Base-by-base conservation (phyloP, 2,329 filamentous ascomycete species). In the Scytalidium sp. region DNA sequence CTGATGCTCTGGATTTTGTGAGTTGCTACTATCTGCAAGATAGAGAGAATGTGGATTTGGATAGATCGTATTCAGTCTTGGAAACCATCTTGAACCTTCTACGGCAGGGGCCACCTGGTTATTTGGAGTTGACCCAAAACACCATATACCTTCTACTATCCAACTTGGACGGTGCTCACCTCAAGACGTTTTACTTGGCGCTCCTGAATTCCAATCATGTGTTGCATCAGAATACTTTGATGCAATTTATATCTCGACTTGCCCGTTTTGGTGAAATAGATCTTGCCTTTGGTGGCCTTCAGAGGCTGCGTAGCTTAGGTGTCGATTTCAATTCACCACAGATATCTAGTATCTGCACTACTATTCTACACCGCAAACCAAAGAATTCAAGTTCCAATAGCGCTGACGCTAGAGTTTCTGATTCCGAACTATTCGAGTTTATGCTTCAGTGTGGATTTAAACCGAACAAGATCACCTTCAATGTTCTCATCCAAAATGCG, bases 401-500 rank as follows among this genome's bases (percentile, higher is more conserved):
- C 5, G 5, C 13, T 4, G 17, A 36, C 13, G 69, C 72, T 4
- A 65, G 73, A 32, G 67, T 74, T n/a, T 71, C 75, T 19, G 78
- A 77, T 21, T 72, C 80, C 9, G 67, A 74, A 4, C 70, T 85
- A 4, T 77, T 85, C 19, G 70, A 79, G 46, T 65, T 70, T 8
- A 73, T 91, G 45, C 65, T 87, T 10, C 70, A 78, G 19, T 67
- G 77, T n/a, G 87, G 85, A 2, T 70, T 88, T 43, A 70, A 72
- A 19, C 81, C 87, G 20, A 87, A 88, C 55, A 68, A 80, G 13
- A 70, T 83, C 50, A 76, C 77, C 10, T 81, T 87, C 61, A 87
- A 86, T 15, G 75, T 87, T 41, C 70, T 90, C 51, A 79, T 97
- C 48, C 76, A 83, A 36, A 88, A 90, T 50, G 82, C 91, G 15